Conservation (phyloP, 768 basidiomycete species). For the Leucocoprinus sp. region DNA sequence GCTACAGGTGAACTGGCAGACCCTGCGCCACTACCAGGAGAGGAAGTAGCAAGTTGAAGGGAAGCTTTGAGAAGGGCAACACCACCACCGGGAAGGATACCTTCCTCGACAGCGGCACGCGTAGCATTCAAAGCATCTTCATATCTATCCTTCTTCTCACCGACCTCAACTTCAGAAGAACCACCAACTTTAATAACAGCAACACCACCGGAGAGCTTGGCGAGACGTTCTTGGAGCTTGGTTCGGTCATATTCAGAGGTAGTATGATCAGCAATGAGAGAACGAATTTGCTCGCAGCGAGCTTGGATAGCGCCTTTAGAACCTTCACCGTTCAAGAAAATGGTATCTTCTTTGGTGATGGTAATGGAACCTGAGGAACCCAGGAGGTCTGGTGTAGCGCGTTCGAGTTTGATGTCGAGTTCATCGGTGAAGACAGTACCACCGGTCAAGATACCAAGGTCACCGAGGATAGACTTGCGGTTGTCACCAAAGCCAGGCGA, state of each 20-base stretch:
- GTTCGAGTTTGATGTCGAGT: conserved; percentile 95
- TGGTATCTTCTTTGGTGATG: conserved; percentile 97
- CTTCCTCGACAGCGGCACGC: conserved; percentile 96
- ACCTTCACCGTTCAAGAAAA: conserved; percentile 90
- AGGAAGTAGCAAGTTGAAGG: conserved; percentile 53
- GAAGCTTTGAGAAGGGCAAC: conserved; percentile 86
- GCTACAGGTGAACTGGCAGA: conserved; percentile 42
- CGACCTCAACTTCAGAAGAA: conserved; percentile 87
- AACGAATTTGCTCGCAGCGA: conserved; percentile 93
- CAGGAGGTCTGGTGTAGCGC: conserved; percentile 79
- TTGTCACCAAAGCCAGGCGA: conserved; percentile 99
- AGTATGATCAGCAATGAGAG: conserved; percentile 69
- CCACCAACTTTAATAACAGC: conserved; percentile 99
- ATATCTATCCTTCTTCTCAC: conserved; percentile 99
- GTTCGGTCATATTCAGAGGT: conserved; percentile 92
- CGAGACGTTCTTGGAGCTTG: conserved; percentile 94
- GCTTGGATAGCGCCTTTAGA: conserved; percentile 84
- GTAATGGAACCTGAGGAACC: conserved; percentile 88
- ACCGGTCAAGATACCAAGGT: conserved; percentile 94
- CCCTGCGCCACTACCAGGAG: conserved; percentile 36
- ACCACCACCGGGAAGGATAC: conserved; percentile 95
- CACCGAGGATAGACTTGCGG: conserved; percentile 96
- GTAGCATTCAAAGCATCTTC: conserved; percentile 98
- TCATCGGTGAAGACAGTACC: conserved; percentile 97
- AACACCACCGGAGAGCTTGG: conserved; percentile 93